Conservation (phyloP, 108 stramenopile genomes). For the Aurantiochytrium sp. region DNA sequence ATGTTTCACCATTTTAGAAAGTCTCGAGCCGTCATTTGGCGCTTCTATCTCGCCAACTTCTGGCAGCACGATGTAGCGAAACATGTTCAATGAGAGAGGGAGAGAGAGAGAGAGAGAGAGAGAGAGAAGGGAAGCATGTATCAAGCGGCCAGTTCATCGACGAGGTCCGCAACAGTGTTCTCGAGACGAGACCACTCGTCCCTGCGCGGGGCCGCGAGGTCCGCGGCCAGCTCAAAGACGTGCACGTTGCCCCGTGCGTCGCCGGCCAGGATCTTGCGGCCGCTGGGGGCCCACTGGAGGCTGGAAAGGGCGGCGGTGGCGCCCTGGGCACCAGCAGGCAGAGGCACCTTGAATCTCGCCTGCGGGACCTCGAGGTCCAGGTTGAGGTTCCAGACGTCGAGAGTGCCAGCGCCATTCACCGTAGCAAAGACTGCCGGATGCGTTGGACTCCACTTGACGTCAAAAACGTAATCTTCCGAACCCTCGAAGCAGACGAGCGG, state of each 20-base stretch:
- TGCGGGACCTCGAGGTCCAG: not conserved
- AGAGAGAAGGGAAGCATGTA: too few species aligned
- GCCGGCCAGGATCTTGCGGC: not conserved
- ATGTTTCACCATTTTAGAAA: too few species aligned
- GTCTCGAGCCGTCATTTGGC: too few species aligned
- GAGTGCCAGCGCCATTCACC: not conserved
- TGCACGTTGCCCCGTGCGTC: conserved; percentile 31
- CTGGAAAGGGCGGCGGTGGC: not conserved
- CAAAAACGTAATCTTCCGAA: conserved; percentile 36
- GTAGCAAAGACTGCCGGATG: conserved; percentile 39
- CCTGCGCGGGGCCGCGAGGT: not conserved
- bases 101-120: too few species aligned
- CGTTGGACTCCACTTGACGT: conserved; percentile 39
- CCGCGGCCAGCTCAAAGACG: conserved; percentile 19
- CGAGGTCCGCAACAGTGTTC: not conserved
- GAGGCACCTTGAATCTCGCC: not conserved
- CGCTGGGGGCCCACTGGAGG: not conserved
- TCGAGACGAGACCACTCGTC: conserved; percentile 18
- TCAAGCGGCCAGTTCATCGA: not conserved
- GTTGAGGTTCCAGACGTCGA: conserved; percentile 38
- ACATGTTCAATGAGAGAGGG: too few species aligned
- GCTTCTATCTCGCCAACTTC: too few species aligned
- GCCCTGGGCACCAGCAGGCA: not conserved
- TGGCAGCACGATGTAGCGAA: too few species aligned
- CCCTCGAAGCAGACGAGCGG: not conserved